A percentile compares a stretch with the other conserved stretches of the same genome.
Evolutionary conservation across 305 asterid genomes (phyloP).

Genomic region (Salvia sclarea): DNA sequence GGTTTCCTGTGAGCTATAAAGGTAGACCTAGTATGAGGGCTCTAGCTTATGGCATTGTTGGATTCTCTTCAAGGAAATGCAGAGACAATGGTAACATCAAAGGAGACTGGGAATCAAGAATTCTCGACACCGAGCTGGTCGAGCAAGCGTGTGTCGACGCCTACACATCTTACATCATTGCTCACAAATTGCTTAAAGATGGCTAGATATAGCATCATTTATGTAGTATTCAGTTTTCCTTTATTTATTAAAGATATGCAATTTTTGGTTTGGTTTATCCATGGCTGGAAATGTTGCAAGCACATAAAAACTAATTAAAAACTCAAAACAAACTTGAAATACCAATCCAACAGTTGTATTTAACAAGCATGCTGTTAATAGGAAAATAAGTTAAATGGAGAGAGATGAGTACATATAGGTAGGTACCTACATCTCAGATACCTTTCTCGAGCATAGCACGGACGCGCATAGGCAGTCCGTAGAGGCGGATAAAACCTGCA

Average conservation of each 20-base stretch:
- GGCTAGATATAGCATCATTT: slow-evolving; percentile 6
- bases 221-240: neutral
- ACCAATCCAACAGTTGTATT: neutral
- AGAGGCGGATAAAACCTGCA: slow-evolving; percentile 85
- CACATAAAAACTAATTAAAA: neutral
- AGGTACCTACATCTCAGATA: slow-evolving; percentile 24
- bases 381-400: neutral
- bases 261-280: neutral
- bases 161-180: slow-evolving; percentile 40
- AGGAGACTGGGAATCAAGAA: slow-evolving; percentile 42
- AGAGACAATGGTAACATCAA: neutral
- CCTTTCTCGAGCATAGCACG: slow-evolving; percentile 95
- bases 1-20: slow-evolving; percentile 44
- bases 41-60: slow-evolving; percentile 37
- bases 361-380: neutral
- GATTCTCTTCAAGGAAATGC: slow-evolving; percentile 33
- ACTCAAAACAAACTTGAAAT: neutral
- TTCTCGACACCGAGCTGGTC: slow-evolving; percentile 34
- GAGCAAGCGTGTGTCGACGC: slow-evolving; percentile 43
- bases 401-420: neutral
- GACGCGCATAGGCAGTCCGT: slow-evolving; percentile 85
- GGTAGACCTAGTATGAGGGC: slow-evolving; percentile 36
- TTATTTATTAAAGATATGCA: neutral
- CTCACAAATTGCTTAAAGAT: slow-evolving; percentile 30
- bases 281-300: neutral